Percentiles rank a stretch among this genome's conserved stretches.
Evolutionary conservation across 192 early-diverging fungal genomes (phyloP).

Genomic region (Coemansia sp.): DNA sequence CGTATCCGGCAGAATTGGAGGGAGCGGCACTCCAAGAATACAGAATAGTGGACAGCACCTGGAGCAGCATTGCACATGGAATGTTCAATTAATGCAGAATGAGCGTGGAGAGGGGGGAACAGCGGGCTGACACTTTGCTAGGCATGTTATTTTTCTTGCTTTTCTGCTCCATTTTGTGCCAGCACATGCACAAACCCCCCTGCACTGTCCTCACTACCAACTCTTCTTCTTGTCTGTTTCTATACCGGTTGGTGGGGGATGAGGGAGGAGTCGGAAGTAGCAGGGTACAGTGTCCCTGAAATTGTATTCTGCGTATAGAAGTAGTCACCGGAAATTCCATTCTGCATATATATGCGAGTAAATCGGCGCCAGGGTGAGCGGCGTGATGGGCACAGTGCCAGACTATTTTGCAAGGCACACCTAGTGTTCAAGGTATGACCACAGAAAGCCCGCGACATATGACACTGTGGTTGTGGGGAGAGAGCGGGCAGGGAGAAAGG

Average conservation of each 20-base stretch:
- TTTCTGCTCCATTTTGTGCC: neutral
- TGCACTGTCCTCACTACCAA: neutral
- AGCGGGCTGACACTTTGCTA: conserved; percentile 2
- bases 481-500: neutral
- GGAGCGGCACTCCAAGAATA: neutral
- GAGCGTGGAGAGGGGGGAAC: neutral
- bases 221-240: neutral
- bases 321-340: conserved; percentile 6
- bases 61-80: neutral
- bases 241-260: neutral
- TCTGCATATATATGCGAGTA: conserved; percentile 12
- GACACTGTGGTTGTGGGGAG: neutral
- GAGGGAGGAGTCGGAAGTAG: neutral
- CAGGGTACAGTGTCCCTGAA: conserved; percentile 4
- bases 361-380: conserved; percentile 1
- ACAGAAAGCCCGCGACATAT: neutral
- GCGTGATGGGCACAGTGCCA: neutral
- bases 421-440: conserved; percentile 12
- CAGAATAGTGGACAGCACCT: neutral
- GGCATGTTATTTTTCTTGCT: neutral
- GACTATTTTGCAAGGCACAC: neutral
- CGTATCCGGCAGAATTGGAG: conserved; percentile 4
- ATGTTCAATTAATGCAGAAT: conserved; percentile 10
- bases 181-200: neutral
- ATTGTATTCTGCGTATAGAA: neutral